phyloP scores from a whole-genome alignment of 345 rosid genomes.

The Populus simonii region DNA sequence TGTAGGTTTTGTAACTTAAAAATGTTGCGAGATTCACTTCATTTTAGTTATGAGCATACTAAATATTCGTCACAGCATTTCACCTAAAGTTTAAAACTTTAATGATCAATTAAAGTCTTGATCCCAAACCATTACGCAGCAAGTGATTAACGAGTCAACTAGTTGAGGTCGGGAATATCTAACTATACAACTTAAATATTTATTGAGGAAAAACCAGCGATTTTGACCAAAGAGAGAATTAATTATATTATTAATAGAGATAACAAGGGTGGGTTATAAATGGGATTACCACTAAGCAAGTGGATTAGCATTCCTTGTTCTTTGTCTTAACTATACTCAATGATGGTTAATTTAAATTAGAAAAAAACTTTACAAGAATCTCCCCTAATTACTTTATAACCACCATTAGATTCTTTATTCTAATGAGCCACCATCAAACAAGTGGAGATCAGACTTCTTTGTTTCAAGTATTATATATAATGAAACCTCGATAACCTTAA shows the following conservation, averaged over 20 bases:
- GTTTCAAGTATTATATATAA: not conserved
- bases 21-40: too few relatives aligned
- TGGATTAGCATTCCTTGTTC: conserved; percentile 26
- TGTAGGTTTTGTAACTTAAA: too few relatives aligned
- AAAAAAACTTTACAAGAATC: conserved; percentile 15
- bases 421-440: conserved; percentile 26
- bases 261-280: conserved; percentile 21
- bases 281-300: conserved; percentile 42
- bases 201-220: not conserved
- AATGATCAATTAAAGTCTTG: not conserved
- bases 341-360: not conserved
- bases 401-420: not conserved
- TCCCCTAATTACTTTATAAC: conserved; percentile 6
- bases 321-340: conserved; percentile 30
- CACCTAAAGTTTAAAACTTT: too few relatives aligned
- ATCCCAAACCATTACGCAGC: not conserved
- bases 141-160: not conserved
- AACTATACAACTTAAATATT: not conserved
- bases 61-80: too few relatives aligned
- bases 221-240: not conserved
- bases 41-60: too few relatives aligned
- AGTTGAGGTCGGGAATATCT: not conserved
- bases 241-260: not conserved
- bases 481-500: not conserved
- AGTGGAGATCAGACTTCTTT: conserved; percentile 15